These are phyloP conservation scores for Mycena metata DNA, from an alignment of 768 basidiomycete genomes.

Conservation along the genomic window DNA sequence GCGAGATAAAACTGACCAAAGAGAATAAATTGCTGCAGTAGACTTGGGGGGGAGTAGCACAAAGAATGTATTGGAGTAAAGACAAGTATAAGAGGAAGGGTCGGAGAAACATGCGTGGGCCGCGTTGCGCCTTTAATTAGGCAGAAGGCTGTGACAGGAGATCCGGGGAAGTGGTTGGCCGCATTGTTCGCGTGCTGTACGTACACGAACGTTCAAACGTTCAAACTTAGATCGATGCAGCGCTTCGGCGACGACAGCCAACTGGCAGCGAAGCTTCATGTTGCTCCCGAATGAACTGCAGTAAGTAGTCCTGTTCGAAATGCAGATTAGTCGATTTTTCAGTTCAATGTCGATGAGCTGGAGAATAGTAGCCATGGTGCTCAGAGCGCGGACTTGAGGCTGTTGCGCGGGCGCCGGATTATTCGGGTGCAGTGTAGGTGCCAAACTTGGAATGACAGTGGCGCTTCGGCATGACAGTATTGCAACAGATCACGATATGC, in stretches of 20 bases:
- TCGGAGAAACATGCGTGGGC: background rate
- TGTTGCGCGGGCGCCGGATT: background rate
- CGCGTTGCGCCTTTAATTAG: background rate
- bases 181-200: background rate
- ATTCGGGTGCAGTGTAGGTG: slow-evolving; percentile 1
- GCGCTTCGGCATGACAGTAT: background rate
- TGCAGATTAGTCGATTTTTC: background rate
- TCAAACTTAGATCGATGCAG: background rate
- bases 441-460: slow-evolving; percentile 5
- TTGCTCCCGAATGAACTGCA: background rate
- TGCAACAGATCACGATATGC: too few species aligned
- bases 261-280: background rate
- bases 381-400: too few species aligned
- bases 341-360: too few species aligned
- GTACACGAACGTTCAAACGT: background rate
- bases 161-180: background rate
- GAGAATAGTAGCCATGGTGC: too few species aligned
- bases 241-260: background rate
- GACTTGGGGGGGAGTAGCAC: slow-evolving; percentile 11
- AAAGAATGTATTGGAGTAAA: slow-evolving; percentile 18
- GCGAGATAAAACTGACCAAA: slow-evolving; percentile 1
- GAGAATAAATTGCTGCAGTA: slow-evolving; percentile 13
- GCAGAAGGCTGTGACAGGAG: background rate
- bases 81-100: slow-evolving; percentile 9
- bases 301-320: background rate